phyloP scores from a whole-genome alignment of 2,329 filamentous ascomycete genomes.

The Neonectria neomacrospora region DNA sequence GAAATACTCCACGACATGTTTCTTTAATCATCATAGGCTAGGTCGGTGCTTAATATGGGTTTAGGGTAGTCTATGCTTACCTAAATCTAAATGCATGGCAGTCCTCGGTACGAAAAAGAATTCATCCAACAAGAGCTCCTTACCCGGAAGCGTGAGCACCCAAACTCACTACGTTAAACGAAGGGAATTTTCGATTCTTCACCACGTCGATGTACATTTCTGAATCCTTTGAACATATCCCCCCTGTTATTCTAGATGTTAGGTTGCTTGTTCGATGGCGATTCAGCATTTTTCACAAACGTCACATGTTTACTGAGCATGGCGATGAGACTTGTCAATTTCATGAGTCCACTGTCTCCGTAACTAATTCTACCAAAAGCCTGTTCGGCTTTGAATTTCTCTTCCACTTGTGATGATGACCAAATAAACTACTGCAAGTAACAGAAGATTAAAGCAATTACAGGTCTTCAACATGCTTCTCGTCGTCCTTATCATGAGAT shows the following conservation, averaged over 20 bases:
- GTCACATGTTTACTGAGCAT: neutral
- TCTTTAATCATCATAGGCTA: neutral
- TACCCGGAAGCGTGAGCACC: neutral
- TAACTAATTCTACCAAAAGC: neutral
- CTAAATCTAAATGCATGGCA: neutral
- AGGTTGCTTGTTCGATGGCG: neutral
- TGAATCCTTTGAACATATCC: neutral
- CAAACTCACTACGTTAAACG: neutral
- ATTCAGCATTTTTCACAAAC: neutral
- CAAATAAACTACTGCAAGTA: neutral
- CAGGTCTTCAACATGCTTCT: conserved; percentile 21
- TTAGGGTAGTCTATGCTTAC: neutral
- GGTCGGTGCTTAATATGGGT: neutral
- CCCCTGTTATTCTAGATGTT: neutral
- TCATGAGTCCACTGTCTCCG: neutral
- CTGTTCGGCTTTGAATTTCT: neutral
- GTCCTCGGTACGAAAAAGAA: neutral
- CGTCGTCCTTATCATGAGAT: conserved; percentile 14
- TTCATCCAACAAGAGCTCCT: neutral
- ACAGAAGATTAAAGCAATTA: neutral
- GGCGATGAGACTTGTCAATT: neutral
- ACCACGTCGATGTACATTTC: neutral
- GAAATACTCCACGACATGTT: neutral
- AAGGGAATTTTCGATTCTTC: no score
- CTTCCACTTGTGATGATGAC: neutral